Percentiles rank a stretch among this genome's conserved stretches.
Conservation (phyloP, 2,329 filamentous ascomycete species). For the Aspergillus niger region DNA sequence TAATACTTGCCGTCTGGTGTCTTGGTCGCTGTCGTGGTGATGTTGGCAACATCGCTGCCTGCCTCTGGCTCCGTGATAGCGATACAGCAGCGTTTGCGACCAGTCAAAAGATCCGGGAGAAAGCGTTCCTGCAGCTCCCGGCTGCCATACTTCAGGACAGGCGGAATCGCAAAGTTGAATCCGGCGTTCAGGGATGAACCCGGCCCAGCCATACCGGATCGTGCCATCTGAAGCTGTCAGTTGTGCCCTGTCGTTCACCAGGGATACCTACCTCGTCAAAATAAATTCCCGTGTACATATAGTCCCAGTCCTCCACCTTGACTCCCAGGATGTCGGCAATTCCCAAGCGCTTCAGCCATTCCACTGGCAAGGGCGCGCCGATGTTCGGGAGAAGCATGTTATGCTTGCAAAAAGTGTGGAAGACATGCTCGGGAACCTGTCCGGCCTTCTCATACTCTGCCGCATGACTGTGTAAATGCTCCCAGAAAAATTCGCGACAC, state of each 20-base stretch:
- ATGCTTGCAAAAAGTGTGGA: conserved; percentile 62
- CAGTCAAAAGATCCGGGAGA: conserved; percentile 67
- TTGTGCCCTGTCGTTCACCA: not conserved
- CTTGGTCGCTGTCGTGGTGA: conserved; percentile 67
- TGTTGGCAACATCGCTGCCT: conserved; percentile 73
- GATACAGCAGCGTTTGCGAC: conserved; percentile 69
- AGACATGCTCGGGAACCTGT: conserved; percentile 65
- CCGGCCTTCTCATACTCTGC: conserved; percentile 71
- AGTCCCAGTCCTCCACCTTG: conserved; percentile 73
- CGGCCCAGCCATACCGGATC: conserved; percentile 66
- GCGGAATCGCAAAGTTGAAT: conserved; percentile 71
- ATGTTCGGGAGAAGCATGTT: conserved; percentile 73
- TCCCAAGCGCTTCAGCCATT: conserved; percentile 66
- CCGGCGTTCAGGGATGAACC: conserved; percentile 67
- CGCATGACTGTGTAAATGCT: conserved; percentile 63
- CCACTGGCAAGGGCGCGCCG: conserved; percentile 67
- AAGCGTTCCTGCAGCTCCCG: conserved; percentile 64
- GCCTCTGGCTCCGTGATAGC: conserved; percentile 78
- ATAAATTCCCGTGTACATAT: conserved; percentile 70
- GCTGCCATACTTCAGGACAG: conserved; percentile 69
- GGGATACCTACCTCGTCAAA: conserved; percentile 58
- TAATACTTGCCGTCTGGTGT: conserved; percentile 66
- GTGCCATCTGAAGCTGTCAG: conserved; percentile 54
- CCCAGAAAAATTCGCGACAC: conserved; percentile 65
- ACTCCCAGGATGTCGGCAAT: conserved; percentile 68